phyloP scores from a whole-genome alignment of 768 basidiomycete genomes.

The Termitomyces sp. region DNA sequence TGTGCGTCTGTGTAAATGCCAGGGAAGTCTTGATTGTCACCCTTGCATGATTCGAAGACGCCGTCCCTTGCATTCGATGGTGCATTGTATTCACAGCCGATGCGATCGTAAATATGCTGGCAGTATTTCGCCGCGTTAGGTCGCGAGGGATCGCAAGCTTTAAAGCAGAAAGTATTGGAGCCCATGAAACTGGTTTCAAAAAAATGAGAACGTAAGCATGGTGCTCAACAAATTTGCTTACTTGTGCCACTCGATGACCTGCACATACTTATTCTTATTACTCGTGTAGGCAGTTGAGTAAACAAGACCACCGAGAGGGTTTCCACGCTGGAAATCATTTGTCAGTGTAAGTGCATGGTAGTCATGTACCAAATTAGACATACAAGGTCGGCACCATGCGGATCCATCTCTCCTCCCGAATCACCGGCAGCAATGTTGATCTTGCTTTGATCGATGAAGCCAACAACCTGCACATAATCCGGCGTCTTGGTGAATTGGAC shows the following conservation, averaged over 20 bases:
- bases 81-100: conserved; percentile 43
- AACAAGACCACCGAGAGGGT: conserved; percentile 16
- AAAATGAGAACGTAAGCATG: neutral
- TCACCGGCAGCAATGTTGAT: conserved; percentile 53
- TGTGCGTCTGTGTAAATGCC: conserved; percentile 35
- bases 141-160: conserved; percentile 55
- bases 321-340: conserved; percentile 12
- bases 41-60: conserved; percentile 59
- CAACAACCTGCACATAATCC: conserved; percentile 56
- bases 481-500: conserved; percentile 45
- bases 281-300: conserved; percentile 12
- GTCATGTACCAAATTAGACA: neutral
- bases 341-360: neutral
- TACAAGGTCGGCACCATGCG: conserved; percentile 44
- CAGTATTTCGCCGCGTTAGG: conserved; percentile 18
- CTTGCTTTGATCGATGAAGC: conserved; percentile 50
- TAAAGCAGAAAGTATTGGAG: conserved; percentile 18
- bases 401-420: conserved; percentile 44
- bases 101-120: conserved; percentile 17
- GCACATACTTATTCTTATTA: conserved; percentile 7
- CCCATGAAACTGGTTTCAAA: conserved; percentile 26
- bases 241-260: conserved; percentile 18
- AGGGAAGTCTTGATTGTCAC: conserved; percentile 45
- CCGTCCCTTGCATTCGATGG: conserved; percentile 55
- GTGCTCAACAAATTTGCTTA: neutral